These are phyloP conservation scores for Phytophthora hibernalis DNA, from an alignment of 352 stramenopile species.

Conservation along the genomic window DNA sequence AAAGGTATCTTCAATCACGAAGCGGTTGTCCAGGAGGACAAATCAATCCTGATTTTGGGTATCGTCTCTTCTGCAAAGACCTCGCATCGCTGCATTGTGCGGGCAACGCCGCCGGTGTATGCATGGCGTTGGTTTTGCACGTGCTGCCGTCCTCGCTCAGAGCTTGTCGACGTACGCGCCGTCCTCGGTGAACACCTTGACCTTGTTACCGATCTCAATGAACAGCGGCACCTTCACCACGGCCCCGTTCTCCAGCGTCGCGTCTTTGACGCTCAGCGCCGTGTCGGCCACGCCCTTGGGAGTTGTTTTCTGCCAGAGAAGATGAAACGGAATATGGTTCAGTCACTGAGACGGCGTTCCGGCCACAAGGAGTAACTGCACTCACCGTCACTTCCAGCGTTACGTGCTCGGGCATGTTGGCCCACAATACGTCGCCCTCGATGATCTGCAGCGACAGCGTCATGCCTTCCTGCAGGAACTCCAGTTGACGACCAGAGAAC, in stretches of 20 bases:
- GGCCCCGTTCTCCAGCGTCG: slow-evolving; percentile 79
- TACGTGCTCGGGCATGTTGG: slow-evolving; percentile 87
- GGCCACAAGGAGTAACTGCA: slow-evolving; percentile 8
- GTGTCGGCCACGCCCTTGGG: slow-evolving; percentile 80
- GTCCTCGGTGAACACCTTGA: slow-evolving; percentile 79
- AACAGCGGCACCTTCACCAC: slow-evolving; percentile 87
- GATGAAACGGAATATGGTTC: slow-evolving; percentile 8
- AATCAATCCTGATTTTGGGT: not conserved
- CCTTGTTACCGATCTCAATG: slow-evolving; percentile 80
- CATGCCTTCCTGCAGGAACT: slow-evolving; percentile 84
- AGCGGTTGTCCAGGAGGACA: not conserved
- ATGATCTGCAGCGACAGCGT: slow-evolving; percentile 86
- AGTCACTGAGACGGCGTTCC: slow-evolving; percentile 1
- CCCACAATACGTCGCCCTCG: slow-evolving; percentile 84
- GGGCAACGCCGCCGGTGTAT: no score
- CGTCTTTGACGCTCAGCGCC: slow-evolving; percentile 83
- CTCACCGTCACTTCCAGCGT: slow-evolving; percentile 73
- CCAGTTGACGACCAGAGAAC: slow-evolving; percentile 76
- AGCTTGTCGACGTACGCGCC: slow-evolving; percentile 83
- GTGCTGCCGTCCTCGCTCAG: slow-evolving; percentile 27
- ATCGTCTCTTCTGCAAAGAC: no score
- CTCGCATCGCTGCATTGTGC: no score
- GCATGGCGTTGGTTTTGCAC: not conserved
- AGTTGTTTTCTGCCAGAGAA: slow-evolving; percentile 64
- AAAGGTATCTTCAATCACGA: slow-evolving; percentile 21